phyloP scores from a whole-genome alignment of 2,329 filamentous ascomycete genomes.

The Capronia coronata region DNA sequence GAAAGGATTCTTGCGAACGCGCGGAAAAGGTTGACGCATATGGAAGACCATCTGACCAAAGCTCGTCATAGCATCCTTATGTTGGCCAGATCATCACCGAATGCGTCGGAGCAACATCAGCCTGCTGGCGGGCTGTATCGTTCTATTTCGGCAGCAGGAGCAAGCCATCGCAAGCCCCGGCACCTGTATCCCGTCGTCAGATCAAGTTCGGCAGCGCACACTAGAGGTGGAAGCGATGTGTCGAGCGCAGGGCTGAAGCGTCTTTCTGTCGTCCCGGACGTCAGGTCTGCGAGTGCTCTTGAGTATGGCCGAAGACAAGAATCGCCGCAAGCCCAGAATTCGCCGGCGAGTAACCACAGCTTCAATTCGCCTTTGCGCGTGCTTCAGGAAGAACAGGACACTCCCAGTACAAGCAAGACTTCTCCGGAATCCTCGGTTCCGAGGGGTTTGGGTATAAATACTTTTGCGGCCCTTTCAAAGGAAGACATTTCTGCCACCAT shows the following conservation, averaged over 20 bases:
- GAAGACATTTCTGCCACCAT: slow-evolving; percentile 21
- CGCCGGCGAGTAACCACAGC: slow-evolving; percentile 22
- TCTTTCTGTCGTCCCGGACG: slow-evolving; percentile 24
- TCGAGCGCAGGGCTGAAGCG: slow-evolving; percentile 27
- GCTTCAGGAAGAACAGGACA: slow-evolving; percentile 25
- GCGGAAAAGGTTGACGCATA: slow-evolving; percentile 79
- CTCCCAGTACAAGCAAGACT: slow-evolving; percentile 24
- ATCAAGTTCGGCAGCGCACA: slow-evolving; percentile 34
- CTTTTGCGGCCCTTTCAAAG: slow-evolving; percentile 15
- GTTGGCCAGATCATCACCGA: slow-evolving; percentile 45
- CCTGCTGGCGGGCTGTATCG: slow-evolving; percentile 39
- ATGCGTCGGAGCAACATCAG: slow-evolving; percentile 38
- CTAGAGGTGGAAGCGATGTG: slow-evolving; percentile 39
- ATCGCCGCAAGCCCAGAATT: slow-evolving; percentile 18
- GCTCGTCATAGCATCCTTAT: slow-evolving; percentile 63
- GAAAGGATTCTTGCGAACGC: slow-evolving; percentile 90
- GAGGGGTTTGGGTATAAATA: slow-evolving; percentile 27
- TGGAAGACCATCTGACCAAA: slow-evolving; percentile 84
- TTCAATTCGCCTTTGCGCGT: slow-evolving; percentile 25
- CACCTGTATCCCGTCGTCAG: slow-evolving; percentile 27
- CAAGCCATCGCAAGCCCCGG: slow-evolving; percentile 21
- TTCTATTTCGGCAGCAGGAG: slow-evolving; percentile 34
- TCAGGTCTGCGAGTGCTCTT: slow-evolving; percentile 27
- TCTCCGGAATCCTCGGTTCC: slow-evolving; percentile 21
- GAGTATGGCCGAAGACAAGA: slow-evolving; percentile 25